These are phyloP conservation scores for Haplographium delicatum DNA, from an alignment of 495 filamentous ascomycete species.

Conservation along the genomic window DNA sequence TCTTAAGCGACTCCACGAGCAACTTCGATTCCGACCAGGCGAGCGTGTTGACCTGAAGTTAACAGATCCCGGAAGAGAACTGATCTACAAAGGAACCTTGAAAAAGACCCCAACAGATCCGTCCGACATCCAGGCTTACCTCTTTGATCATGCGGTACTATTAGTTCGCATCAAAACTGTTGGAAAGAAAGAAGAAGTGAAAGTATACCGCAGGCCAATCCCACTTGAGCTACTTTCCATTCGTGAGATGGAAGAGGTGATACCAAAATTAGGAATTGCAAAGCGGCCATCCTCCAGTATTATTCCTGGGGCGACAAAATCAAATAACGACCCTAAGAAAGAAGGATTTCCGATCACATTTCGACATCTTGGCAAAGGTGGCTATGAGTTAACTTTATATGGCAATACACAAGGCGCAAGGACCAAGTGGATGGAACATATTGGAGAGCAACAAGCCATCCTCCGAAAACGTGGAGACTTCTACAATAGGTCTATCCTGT, in stretches of 20 bases:
- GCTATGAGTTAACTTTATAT: conserved; percentile 90
- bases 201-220: conserved; percentile 92
- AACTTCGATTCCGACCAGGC: conserved; percentile 79
- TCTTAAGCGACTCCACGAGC: conserved; percentile 80
- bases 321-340: conserved; percentile 43
- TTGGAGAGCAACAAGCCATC: conserved; percentile 82
- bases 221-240: conserved; percentile 92
- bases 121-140: conserved; percentile 84
- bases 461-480: conserved; percentile 85
- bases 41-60: conserved; percentile 93
- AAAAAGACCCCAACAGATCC: conserved; percentile 88
- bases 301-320: conserved; percentile 62
- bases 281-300: conserved; percentile 89
- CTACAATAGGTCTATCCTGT: conserved; percentile 84
- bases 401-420: conserved; percentile 72
- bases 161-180: conserved; percentile 82
- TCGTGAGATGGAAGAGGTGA: conserved; percentile 91
- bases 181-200: conserved; percentile 90
- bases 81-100: conserved; percentile 85
- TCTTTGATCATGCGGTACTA: conserved; percentile 94
- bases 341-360: conserved; percentile 97
- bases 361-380: conserved; percentile 91
- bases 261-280: conserved; percentile 69
- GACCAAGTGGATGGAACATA: conserved; percentile 93
- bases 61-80: conserved; percentile 86